Conservation (phyloP, 352 stramenopile genomes). For the Pythium diclinum region DNA sequence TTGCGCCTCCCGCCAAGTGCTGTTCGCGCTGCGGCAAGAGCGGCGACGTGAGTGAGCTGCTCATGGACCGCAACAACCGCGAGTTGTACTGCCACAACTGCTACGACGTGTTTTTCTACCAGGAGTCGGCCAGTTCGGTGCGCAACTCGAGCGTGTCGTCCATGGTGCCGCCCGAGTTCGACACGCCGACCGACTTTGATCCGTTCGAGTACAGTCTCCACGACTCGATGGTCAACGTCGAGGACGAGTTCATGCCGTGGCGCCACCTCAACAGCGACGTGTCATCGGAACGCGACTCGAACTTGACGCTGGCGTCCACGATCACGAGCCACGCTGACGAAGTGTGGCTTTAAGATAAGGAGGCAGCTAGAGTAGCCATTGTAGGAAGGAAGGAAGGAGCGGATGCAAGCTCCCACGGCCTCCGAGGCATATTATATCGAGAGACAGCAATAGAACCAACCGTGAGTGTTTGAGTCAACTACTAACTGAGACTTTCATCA, state of each 20-base stretch:
- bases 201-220: constrained; percentile 69
- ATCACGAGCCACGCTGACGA: constrained; percentile 48
- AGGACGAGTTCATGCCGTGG: constrained; percentile 59
- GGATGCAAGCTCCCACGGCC: neutral
- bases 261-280: constrained; percentile 45
- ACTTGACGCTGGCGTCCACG: constrained; percentile 45
- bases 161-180: constrained; percentile 17
- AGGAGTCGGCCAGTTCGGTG: constrained; percentile 30
- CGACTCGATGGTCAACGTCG: constrained; percentile 52
- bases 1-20: constrained; percentile 28
- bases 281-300: constrained; percentile 59
- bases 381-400: neutral
- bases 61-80: constrained; percentile 37
- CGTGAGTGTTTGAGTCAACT: neutral
- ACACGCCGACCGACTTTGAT: constrained; percentile 33
- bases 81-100: constrained; percentile 73
- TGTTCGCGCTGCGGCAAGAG: constrained; percentile 54
- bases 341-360: constrained; percentile 38
- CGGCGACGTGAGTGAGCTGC: constrained; percentile 53
- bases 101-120: constrained; percentile 73
- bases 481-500: too few species aligned
- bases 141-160: constrained; percentile 10
- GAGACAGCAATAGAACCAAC: neutral
- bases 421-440: constrained; percentile 1
- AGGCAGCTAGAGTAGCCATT: neutral